Conservation (phyloP, 352 stramenopile genomes). For the Phytophthora agathidicida region DNA sequence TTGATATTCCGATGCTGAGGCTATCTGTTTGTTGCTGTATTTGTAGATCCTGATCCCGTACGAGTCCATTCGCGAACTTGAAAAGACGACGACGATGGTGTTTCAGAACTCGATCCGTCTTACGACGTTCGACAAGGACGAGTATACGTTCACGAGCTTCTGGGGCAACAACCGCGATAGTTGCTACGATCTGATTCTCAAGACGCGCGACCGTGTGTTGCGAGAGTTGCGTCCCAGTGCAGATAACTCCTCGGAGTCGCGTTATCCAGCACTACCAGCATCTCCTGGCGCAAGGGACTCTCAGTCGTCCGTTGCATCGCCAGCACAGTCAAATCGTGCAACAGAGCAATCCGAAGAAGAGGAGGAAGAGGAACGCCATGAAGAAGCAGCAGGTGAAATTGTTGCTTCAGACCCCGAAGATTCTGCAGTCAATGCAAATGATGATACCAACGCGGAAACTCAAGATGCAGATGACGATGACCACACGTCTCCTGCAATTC, state of each 20-base stretch:
- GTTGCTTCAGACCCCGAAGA: slow-evolving; percentile 2
- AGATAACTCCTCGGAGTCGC: slow-evolving; percentile 15
- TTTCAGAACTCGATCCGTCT: slow-evolving; percentile 83
- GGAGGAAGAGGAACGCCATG: slow-evolving; percentile 1
- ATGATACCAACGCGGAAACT: not conserved
- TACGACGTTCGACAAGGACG: slow-evolving; percentile 62
- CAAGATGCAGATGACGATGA: slow-evolving; percentile 14
- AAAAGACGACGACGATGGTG: slow-evolving; percentile 85
- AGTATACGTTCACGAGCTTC: slow-evolving; percentile 89
- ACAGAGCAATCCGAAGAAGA: slow-evolving; percentile 19
- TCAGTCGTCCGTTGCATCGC: slow-evolving; percentile 6
- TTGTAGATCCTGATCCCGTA: slow-evolving; percentile 83
- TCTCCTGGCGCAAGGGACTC: slow-evolving; percentile 10
- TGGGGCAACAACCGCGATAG: slow-evolving; percentile 84
- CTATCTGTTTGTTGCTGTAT: slow-evolving; percentile 18
- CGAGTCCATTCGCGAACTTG: slow-evolving; percentile 79
- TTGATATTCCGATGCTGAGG: slow-evolving; percentile 12
- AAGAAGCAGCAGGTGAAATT: slow-evolving; percentile 13
- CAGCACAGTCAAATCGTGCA: not conserved
- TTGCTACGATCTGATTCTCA: slow-evolving; percentile 78
- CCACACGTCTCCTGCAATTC: slow-evolving; percentile 11
- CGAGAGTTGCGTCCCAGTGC: slow-evolving; percentile 27
- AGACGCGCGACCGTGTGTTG: slow-evolving; percentile 66
- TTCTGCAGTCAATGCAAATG: not conserved
- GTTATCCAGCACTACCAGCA: slow-evolving; percentile 13